Evolutionary conservation across 2,329 filamentous ascomycete species (phyloP).

Genomic region (Orbilia brochopaga): DNA sequence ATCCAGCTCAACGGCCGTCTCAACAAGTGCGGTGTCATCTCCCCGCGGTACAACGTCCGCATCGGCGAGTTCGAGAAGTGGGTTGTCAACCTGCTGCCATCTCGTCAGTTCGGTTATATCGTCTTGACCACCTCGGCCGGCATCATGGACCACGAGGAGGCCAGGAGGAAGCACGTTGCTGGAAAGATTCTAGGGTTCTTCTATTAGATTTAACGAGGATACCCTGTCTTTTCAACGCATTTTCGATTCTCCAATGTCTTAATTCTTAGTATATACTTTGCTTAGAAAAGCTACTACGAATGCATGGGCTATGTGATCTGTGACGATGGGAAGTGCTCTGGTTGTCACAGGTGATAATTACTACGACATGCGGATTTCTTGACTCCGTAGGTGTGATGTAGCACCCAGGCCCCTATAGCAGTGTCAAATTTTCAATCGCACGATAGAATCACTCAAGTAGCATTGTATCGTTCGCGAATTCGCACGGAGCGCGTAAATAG

Average conservation of each 20-base stretch:
- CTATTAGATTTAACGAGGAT: slow-evolving; percentile 43
- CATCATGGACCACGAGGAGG: slow-evolving; percentile 99
- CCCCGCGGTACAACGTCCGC: slow-evolving; percentile 98
- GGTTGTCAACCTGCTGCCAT: slow-evolving; percentile 98
- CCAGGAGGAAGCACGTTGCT: slow-evolving; percentile 96
- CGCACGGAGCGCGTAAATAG: no score
- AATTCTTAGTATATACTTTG: slow-evolving; percentile 40
- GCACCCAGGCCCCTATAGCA: neutral
- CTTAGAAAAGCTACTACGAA: slow-evolving; percentile 45
- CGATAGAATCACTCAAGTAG: no score
- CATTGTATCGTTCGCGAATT: neutral
- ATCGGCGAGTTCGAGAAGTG: slow-evolving; percentile 98
- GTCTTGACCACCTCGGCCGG: slow-evolving; percentile 98
- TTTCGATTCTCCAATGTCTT: slow-evolving; percentile 14
- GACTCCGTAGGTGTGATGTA: slow-evolving; percentile 13
- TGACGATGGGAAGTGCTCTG: slow-evolving; percentile 51
- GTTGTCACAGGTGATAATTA: slow-evolving; percentile 46
- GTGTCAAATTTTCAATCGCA: neutral
- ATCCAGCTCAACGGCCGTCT: slow-evolving; percentile 95
- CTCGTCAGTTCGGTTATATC: slow-evolving; percentile 99
- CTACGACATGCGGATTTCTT: slow-evolving; percentile 10
- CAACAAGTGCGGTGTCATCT: slow-evolving; percentile 73
- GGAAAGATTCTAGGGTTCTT: slow-evolving; percentile 96
- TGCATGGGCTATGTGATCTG: slow-evolving; percentile 32
- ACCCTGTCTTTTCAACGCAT: slow-evolving; percentile 21